phyloP scores from a whole-genome alignment of 2,329 filamentous ascomycete genomes.

The Sclerotinia spermophila region DNA sequence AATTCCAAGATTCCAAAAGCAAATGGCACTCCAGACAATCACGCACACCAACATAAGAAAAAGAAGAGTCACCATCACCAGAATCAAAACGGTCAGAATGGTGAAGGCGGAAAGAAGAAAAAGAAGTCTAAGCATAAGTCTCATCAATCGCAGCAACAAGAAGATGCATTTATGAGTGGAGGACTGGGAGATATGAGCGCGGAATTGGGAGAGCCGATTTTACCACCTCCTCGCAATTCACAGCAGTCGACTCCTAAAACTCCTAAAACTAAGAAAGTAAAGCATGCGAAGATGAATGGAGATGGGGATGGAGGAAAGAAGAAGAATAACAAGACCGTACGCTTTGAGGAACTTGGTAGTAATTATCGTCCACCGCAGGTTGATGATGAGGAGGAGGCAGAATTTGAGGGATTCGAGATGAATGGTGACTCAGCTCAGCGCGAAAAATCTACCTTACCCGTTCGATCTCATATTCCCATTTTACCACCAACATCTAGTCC shows the following conservation, averaged over 20 bases:
- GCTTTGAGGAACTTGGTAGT: neutral
- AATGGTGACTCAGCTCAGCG: neutral
- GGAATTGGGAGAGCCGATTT: conserved; percentile 1
- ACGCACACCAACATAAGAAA: neutral
- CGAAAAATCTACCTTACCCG: neutral
- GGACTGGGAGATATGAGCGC: neutral
- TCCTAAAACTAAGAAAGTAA: neutral
- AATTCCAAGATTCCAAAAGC: neutral
- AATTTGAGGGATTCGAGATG: neutral
- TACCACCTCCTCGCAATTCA: neutral
- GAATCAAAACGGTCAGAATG: neutral
- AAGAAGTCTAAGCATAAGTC: neutral
- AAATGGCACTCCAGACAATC: neutral
- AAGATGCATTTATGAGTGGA: conserved; percentile 5
- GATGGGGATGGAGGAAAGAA: neutral
- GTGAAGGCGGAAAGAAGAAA: neutral
- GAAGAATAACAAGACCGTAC: neutral
- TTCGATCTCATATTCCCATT: neutral
- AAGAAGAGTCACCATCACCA: neutral
- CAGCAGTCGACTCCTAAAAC: neutral
- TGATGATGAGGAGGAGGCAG: neutral
- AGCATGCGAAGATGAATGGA: neutral
- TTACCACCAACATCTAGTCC: neutral
- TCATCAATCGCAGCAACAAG: neutral
- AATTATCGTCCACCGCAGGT: neutral